These are phyloP conservation scores for Beauveria varroae DNA, from an alignment of 2,329 filamentous ascomycete species.

Conservation along the genomic window DNA sequence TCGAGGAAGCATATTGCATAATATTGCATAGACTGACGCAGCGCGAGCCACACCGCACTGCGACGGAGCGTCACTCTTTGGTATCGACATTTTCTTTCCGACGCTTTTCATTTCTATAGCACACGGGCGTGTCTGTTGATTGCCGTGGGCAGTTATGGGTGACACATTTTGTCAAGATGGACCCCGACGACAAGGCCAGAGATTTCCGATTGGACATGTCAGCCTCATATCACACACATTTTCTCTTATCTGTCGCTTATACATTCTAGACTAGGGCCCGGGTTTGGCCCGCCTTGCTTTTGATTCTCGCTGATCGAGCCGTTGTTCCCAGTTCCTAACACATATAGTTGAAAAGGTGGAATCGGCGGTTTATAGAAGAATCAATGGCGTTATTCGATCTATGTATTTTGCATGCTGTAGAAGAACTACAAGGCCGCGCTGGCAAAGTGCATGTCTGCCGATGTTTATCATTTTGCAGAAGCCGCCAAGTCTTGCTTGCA, in stretches of 20 bases:
- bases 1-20: neutral
- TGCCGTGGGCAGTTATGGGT: neutral
- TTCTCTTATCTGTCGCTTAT: conserved; percentile 20
- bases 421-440: too few relatives aligned
- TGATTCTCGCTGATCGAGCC: conserved; percentile 10
- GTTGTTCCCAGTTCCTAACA: conserved; percentile 24
- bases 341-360: conserved; percentile 20
- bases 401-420: too few relatives aligned
- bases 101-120: neutral
- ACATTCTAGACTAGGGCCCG: conserved; percentile 28
- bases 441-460: too few relatives aligned
- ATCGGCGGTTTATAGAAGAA: neutral
- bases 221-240: conserved; percentile 20
- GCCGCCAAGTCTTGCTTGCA: too few relatives aligned
- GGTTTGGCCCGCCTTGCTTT: conserved; percentile 22
- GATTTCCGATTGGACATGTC: conserved; percentile 25
- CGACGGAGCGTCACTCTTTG: conserved; percentile 14
- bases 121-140: neutral
- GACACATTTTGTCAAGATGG: neutral
- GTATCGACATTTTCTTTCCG: conserved; percentile 4
- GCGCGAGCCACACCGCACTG: conserved; percentile 14
- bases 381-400: neutral
- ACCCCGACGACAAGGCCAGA: conserved; percentile 17
- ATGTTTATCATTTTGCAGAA: too few relatives aligned
- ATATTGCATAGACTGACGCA: conserved; percentile 8